These are phyloP conservation scores for Schizophyllum commune DNA, from an alignment of 1,284 basidiomycete species.

Conservation along the genomic window DNA sequence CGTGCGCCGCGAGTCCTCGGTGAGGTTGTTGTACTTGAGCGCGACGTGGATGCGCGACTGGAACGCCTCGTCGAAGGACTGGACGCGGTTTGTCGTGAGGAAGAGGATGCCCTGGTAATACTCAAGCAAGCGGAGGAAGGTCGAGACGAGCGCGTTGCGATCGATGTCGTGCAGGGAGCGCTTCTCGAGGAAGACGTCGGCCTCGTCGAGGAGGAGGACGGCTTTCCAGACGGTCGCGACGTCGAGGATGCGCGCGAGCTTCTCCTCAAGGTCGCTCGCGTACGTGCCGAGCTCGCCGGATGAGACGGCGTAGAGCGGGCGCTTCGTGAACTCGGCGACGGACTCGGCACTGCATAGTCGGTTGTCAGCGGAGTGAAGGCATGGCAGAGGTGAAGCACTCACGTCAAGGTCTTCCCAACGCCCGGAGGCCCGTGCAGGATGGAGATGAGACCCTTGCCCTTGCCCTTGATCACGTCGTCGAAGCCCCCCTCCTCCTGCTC, in stretches of 20 bases:
- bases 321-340: slow-evolving; percentile 49
- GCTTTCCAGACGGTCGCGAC: slow-evolving; percentile 56
- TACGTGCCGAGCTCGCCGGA: slow-evolving; percentile 50
- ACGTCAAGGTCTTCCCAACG: slow-evolving; percentile 34
- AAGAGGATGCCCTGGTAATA: slow-evolving; percentile 62
- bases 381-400: slow-evolving; percentile 10
- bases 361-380: background rate
- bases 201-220: slow-evolving; percentile 57
- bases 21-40: slow-evolving; percentile 48
- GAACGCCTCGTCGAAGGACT: slow-evolving; percentile 60
- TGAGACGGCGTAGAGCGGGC: slow-evolving; percentile 52
- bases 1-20: slow-evolving; percentile 37
- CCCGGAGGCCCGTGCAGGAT: slow-evolving; percentile 57
- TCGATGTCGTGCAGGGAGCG: slow-evolving; percentile 53
- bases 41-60: slow-evolving; percentile 61
- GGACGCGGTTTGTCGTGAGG: slow-evolving; percentile 59
- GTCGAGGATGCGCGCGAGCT: slow-evolving; percentile 39
- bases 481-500: slow-evolving; percentile 31
- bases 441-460: slow-evolving; percentile 53
- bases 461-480: slow-evolving; percentile 56
- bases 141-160: slow-evolving; percentile 59
- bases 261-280: slow-evolving; percentile 33
- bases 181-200: slow-evolving; percentile 55
- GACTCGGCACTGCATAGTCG: slow-evolving; percentile 43
- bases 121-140: slow-evolving; percentile 55